Base-by-base conservation (phyloP, 1,139 yeast species). In the Waltiozyma sp. region DNA sequence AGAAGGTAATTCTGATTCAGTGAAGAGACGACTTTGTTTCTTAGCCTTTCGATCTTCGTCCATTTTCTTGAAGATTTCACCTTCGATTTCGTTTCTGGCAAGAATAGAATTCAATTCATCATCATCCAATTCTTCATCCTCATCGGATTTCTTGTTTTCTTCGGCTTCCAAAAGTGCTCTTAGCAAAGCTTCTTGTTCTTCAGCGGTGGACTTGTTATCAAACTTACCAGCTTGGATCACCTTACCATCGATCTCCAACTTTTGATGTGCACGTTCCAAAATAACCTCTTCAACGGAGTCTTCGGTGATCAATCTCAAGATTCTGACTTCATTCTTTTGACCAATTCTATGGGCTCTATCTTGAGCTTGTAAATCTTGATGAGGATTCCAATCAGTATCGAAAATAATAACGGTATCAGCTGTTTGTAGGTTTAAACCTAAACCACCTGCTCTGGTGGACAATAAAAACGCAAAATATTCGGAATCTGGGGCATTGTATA, bases 351-450 rank as follows among this genome's bases (percentile, higher is more conserved):
- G 94, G 0, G 94, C 94, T 66, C 95, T 75, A 61, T 86, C 94
- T 62, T 84, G 91, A 8, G 94, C 94, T 63, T 85, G 95, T 57
- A 85, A 73, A 75, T 85, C 94, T 62, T 85, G 95, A 66, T 85
- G 94, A 3, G 95, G 95, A 59, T 85, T 85, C 91, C 93, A 84
- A 69, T 85, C 95, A 8, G 93, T 82, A 59, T 85, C 95, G 56
- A 84, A 84, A 47, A 85, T 84, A 51, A 85, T 80, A 40, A 85
- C 94, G 0, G 94, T 84, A 63, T 85, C 95, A 6, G 95, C 95
- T 13, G 93, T 80, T 63, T 85, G 94, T 52, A 83, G 73, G 58
- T 85, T 85, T 54, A 85, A 72, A 54, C 95, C 95, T 52, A 84
- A 72, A 47, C 94, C 94, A 70, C 95, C 95, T 43, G 94, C 94